Evolutionary conservation across 495 filamentous ascomycete genomes (phyloP), one percentile per base, ranked within the genome.

Genomic region (Lineolata rhizophorae): DNA sequence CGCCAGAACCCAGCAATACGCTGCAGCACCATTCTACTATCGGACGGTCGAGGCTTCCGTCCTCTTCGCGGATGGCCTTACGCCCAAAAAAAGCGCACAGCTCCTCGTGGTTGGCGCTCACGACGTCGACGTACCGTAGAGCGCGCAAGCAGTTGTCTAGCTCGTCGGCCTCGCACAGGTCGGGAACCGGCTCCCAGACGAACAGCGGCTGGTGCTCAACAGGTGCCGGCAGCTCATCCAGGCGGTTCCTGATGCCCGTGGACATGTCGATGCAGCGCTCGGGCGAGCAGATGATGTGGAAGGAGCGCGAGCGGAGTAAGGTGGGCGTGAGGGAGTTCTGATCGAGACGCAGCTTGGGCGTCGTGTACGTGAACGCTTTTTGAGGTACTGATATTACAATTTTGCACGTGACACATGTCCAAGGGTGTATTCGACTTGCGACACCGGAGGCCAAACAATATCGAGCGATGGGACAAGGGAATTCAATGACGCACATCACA

Each of bases 171-270:
- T 61, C 68, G 48, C 87, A 94, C 2, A 77, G 64, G 46, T 90
- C 80, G 8, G 90, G 87, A 2, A 93, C 74, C 3, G 87, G 87
- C 47, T 97, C 87, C 87, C 87, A 97, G 24, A 94, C 67, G 49
- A 94, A 74, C 9, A 87, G 48, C 1, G 78, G 82, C 18, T 61
- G 60, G 4, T 31, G 42, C 16, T 42, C 15, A 18, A 27, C 20
- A 2, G 21, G 9, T n/a, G 20, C 5, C n/a, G 19, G 16, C 5
- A 64, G 33, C 35, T 48, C 44, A 15, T 51, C 52, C 13, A 53
- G 60, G 14, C 56, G 54, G 3, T 52, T 41, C 10, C 73, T 46
- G 29, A 91, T 72, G 14, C 62, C 55, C 1, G 64, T 48, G 11
- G 80, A 69, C 18, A 85, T 67, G 17, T 67, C 63, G 2, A 78